Evolutionary conservation across 371 early-diverging fungal genomes (phyloP).

Genomic region (Mucor mucedo): DNA sequence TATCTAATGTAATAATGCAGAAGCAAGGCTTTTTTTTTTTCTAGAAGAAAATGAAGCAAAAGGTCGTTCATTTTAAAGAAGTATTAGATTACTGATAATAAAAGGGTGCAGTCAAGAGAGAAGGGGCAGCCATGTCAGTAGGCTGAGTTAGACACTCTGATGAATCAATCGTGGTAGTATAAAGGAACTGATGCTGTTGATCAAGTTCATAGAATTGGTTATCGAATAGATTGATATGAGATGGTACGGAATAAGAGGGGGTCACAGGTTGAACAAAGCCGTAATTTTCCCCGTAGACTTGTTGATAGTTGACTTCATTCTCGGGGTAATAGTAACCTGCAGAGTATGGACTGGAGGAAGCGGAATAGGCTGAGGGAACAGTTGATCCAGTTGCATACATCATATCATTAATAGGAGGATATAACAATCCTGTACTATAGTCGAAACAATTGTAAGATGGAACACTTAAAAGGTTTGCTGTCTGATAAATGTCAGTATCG

Average conservation of each 20-base stretch:
- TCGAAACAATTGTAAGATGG: not conserved
- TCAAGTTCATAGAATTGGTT: not conserved
- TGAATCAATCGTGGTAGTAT: not conserved
- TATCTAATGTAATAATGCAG: too few species aligned
- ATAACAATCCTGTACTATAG: not conserved
- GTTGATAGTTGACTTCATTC: conserved; percentile 1
- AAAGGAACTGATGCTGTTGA: not conserved
- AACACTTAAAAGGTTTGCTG: too few species aligned
- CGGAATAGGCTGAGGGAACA: not conserved
- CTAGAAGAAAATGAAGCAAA: too few species aligned
- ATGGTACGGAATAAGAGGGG: not conserved
- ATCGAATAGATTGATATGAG: not conserved
- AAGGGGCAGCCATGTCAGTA: not conserved
- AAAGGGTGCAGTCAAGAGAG: not conserved
- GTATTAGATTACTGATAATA: not conserved
- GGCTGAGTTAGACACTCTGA: not conserved
- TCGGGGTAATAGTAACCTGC: not conserved
- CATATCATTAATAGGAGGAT: not conserved
- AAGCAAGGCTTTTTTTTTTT: too few species aligned
- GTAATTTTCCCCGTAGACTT: not conserved
- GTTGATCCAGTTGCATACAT: not conserved
- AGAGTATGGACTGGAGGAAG: not conserved
- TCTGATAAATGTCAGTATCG: too few species aligned
- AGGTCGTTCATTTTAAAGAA: not conserved
- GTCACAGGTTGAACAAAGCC: not conserved